Evolutionary conservation across 2,329 filamentous ascomycete genomes (phyloP), one percentile per base, ranked within the genome.

Genomic region (Huntiella moniliformis): DNA sequence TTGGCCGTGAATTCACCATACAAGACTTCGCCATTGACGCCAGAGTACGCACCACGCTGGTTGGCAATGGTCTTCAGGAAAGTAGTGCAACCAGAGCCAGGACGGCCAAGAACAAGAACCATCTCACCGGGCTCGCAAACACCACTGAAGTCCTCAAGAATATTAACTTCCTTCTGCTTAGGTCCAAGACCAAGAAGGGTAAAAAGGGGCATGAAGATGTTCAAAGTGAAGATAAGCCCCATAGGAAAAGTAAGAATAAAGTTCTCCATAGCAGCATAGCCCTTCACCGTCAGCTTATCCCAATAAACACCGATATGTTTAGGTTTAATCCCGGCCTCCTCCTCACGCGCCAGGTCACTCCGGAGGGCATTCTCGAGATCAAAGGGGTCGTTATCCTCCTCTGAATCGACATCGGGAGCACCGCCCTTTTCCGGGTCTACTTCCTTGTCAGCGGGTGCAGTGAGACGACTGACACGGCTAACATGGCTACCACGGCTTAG

Each of bases 261-360:
- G 57, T 85, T 87, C 53, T 79, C 76, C 45, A 73, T 69, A 31
- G 83, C 82, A 17, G 82, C 80, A 51, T 79, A 72, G 11, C 84
- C 84, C 57, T 73, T 77, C 35, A 91, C 83, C 0, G 80, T 83
- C 42, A 92, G 63, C 13, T 71, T 68, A 45, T 91, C 74, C 82
- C 83, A 92, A 51, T 82, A 72, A 1, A 85, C 81, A 28, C 82
- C 81, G 50, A 86, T 80, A 54, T 80, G 76, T 65, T 92, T 92
- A 4, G 77, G 69, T 50, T 77, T 78, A 60, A 92, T 92, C 1
- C 85, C 85, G 4, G 82, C 81, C 51, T 80, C 75, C 50, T 73
- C 70, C 56, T 85, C 81, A 6, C 83, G 79, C 39, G 70, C 72
- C 47, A 80, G 69, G 46, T 77, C 77, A 2, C 83, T 82, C 38